These are phyloP conservation scores for Metarhizium brunneum DNA, from an alignment of 2,329 filamentous ascomycete genomes.

Conservation along the genomic window DNA sequence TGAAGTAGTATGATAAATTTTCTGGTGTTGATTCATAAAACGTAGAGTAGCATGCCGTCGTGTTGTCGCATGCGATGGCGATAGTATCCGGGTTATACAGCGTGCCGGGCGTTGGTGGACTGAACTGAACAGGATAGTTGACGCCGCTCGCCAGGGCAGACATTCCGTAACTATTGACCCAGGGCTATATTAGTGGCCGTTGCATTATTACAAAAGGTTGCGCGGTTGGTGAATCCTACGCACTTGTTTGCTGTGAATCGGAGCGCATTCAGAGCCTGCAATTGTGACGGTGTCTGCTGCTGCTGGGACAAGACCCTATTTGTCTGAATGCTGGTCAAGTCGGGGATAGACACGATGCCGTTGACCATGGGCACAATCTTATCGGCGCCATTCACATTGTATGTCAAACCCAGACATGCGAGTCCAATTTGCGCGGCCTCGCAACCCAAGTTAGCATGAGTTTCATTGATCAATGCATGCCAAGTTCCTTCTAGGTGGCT, in stretches of 20 bases:
- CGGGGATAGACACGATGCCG: constrained; percentile 26
- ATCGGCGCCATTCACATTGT: constrained; percentile 29
- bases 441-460: background rate
- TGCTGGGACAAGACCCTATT: constrained; percentile 17
- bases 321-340: constrained; percentile 26
- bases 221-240: background rate
- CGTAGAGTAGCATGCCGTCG: constrained; percentile 20
- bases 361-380: constrained; percentile 19
- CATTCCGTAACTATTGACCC: constrained; percentile 25
- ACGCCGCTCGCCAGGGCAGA: constrained; percentile 22
- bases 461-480: background rate
- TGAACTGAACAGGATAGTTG: constrained; percentile 5
- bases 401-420: constrained; percentile 32
- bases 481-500: background rate
- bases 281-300: background rate
- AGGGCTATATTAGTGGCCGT: background rate
- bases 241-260: constrained; percentile 33
- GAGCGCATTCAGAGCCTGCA: constrained; percentile 19
- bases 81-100: constrained; percentile 19
- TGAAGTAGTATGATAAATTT: constrained; percentile 8
- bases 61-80: constrained; percentile 23
- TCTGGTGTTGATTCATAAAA: constrained; percentile 25
- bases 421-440: constrained; percentile 33
- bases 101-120: constrained; percentile 18
- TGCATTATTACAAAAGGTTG: too few species aligned